Percentiles rank a stretch among this genome's conserved stretches.
These are phyloP conservation scores for Plasmodium ovale DNA, from an alignment of 169 alveolate genomes.

Conservation along the genomic window DNA sequence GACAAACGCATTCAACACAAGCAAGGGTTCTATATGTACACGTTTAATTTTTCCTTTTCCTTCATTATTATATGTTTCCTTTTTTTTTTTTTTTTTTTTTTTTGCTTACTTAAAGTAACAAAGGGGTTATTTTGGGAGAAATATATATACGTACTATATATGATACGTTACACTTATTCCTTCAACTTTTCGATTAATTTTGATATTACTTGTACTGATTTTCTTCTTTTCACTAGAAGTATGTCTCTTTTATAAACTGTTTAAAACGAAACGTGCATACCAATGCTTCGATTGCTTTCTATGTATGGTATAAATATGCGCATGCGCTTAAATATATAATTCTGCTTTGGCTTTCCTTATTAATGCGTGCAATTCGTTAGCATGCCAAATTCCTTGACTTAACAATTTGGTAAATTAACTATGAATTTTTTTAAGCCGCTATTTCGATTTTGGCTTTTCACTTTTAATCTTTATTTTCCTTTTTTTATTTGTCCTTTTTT, in stretches of 20 bases:
- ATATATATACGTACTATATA: neutral
- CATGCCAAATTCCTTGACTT: neutral
- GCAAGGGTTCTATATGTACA: neutral
- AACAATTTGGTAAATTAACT: neutral
- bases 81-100: conserved; percentile 5
- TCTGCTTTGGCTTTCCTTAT: neutral
- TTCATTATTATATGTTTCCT: too few species aligned
- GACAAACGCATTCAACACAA: too few species aligned
- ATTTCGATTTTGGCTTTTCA: neutral
- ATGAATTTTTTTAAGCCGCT: neutral
- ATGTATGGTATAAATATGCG: too few species aligned
- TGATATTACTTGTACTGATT: neutral
- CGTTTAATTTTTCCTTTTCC: neutral
- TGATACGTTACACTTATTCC: neutral
- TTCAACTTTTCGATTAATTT: neutral
- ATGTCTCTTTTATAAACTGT: too few species aligned
- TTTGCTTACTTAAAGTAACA: conserved; percentile 31
- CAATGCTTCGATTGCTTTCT: neutral
- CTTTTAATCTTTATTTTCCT: too few species aligned
- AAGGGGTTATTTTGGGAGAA: neutral
- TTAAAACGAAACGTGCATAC: too few species aligned
- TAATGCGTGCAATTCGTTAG: neutral
- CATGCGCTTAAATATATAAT: too few species aligned
- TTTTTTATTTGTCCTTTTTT: too few species aligned
- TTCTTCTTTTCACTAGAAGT: neutral